Evolutionary conservation across 805 yeast species (phyloP), one percentile per base, ranked within the genome.

Genomic region (Sugiyamaella boreocaroliniensis): DNA sequence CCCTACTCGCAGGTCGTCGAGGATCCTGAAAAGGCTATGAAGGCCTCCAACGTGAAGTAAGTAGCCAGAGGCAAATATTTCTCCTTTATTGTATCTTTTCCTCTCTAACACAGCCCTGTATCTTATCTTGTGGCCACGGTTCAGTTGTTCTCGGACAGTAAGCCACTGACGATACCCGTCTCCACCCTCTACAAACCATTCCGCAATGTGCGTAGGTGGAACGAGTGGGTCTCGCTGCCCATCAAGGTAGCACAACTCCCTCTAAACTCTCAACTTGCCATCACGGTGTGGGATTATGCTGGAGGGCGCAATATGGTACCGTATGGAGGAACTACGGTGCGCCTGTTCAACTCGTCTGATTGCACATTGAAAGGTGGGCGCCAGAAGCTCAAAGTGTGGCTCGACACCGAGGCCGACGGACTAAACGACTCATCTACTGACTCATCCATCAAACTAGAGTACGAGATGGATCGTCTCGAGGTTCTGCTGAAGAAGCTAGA

Each of bases 141-240:
- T 0, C 79, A 76, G 54, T 71, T 80, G 0, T 67, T 64, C 29
- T 70, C 76, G 20, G 72, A 75, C 18, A 72, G 71, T 8, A 70
- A 76, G 54, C 77, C 80, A 0, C 51, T 80, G 20, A 75, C 82
- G 0, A 63, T 74, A 3, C 81, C 83, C 0, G 71, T 77, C 1
- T 70, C 73, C 7, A 76, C 83, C 0, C 67, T 78, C 1, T 78
- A 78, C 56, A 73, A 74, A 29, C 72, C 79, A 2, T 76, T 78
- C 56, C 71, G 72, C 53, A 44, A 40, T 15, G 46, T 56, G 32
- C 77, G 77, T 62, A 77, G 65, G 47, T 88, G 93, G 90, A 78
- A 84, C 59, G 80, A 81, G 55, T 84, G 89, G 85, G 67, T 88
- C 18, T 76, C 78, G 45, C 66, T 93, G 46, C 92, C 97, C 0